Base-by-base conservation (phyloP, 2,329 filamentous ascomycete genomes). In the Fusarium coffeatum region DNA sequence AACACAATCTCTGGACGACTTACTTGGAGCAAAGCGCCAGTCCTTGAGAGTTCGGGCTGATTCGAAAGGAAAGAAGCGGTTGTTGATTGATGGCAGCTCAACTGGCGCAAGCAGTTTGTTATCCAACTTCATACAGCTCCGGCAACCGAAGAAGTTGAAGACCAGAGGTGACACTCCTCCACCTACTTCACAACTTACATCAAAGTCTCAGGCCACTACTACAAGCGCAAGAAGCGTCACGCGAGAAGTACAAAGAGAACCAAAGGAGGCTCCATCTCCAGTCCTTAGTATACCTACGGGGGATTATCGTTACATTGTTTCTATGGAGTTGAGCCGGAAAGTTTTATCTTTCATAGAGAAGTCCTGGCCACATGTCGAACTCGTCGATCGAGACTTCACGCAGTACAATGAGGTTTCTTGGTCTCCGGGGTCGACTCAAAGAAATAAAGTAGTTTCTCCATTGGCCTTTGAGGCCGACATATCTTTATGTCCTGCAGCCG, bases 381-480 rank as follows among this genome's bases (percentile, higher is more conserved):
- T 92, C 30, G 80, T 91, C 11, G 90, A 92, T 67, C 84, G 90
- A 50, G 88, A 91, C 68, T 89, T 88, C 61, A 78, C 78, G 7
- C 75, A 76, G 8, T 78, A 82, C 68, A 79, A 81, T 46, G 77
- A 74, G 8, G 57, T 77, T 34, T 40, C 65, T 12, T 81, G 81
- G 81, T 57, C 78, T 55, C 27, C 76, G 68, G 55, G 65, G 4
- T 72, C 66, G 6, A 48, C 55, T 74, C 78, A 49, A 72, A 78
- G 25, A 64, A 69, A 27, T n/a, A 61, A 69, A 43, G 15, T 80
- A 5, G 63, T 73, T 6, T 84, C 82, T 1, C 68, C 80, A 0
- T 77, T 86, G 2, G 79, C 80, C 2, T 80, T 82, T 8, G 91
- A 93, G 76, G 90, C 92, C 5, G 94, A 97, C 72, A 79, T 97